Percentiles rank a stretch among this genome's conserved stretches.
Conservation (phyloP, 2,329 filamentous ascomycete species). For the Cladophialophora bantiana region DNA sequence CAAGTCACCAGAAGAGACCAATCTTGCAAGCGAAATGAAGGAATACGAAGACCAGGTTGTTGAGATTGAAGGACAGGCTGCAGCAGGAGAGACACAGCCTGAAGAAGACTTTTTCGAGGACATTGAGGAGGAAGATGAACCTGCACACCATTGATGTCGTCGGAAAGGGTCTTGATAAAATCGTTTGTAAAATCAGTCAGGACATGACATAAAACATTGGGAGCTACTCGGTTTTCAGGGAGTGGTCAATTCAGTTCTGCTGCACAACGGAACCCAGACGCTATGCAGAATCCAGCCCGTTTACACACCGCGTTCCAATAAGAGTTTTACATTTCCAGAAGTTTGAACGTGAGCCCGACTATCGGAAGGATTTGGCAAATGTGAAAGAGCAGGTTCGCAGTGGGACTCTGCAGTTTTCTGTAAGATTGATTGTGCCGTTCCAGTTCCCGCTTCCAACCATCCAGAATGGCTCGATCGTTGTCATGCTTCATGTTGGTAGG, state of each 20-base stretch:
- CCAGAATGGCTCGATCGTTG: not conserved
- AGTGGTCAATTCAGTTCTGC: slow-evolving; percentile 4
- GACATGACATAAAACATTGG: slow-evolving; percentile 24
- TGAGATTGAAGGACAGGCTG: slow-evolving; percentile 88
- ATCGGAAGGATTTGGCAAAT: not conserved
- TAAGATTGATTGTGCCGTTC: not conserved
- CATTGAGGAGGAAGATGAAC: slow-evolving; percentile 63
- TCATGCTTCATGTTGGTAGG: not conserved
- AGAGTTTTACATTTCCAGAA: not conserved
- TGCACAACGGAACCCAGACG: not conserved
- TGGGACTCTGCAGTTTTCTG: not conserved
- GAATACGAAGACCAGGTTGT: slow-evolving; percentile 94
- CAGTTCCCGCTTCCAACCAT: not conserved
- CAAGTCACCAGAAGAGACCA: slow-evolving; percentile 88
- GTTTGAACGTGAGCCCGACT: not conserved
- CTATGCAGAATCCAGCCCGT: not conserved
- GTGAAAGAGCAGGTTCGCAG: not conserved
- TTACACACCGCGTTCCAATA: not conserved
- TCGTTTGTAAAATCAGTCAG: slow-evolving; percentile 30
- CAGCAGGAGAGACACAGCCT: slow-evolving; percentile 63
- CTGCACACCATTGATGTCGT: slow-evolving; percentile 43
- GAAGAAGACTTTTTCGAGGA: slow-evolving; percentile 84
- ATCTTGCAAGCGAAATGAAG: slow-evolving; percentile 89
- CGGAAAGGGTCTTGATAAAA: slow-evolving; percentile 4
- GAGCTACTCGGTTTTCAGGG: slow-evolving; percentile 5